phyloP scores from a whole-genome alignment of 1,139 yeast genomes.

The Blastobotrys apis region DNA sequence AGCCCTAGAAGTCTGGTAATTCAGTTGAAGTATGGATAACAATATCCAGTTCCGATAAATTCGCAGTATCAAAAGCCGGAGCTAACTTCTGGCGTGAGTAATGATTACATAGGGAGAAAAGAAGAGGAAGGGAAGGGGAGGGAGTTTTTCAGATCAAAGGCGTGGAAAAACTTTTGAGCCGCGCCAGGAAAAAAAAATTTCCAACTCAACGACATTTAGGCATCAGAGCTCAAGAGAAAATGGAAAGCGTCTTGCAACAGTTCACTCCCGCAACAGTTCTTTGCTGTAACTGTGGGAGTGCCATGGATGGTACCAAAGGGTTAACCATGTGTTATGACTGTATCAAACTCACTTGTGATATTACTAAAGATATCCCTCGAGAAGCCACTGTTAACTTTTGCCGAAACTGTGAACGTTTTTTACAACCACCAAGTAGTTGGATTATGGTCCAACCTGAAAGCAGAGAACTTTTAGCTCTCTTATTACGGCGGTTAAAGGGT shows the following conservation, averaged over 20 bases:
- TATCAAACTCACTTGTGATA: constrained; percentile 88
- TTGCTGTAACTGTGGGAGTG: constrained; percentile 98
- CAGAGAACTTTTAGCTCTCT: constrained; percentile 83
- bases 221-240: no score
- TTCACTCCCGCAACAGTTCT: constrained; percentile 55
- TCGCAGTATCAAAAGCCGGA: no score
- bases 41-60: no score
- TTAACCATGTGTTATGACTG: constrained; percentile 97
- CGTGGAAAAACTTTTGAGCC: no score
- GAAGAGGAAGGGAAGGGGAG: no score
- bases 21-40: no score
- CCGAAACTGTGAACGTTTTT: constrained; percentile 92
- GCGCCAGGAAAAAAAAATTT: no score
- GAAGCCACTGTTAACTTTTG: constrained; percentile 92
- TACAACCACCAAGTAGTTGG: constrained; percentile 96
- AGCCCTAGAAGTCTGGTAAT: no score
- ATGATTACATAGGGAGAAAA: no score
- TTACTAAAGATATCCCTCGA: constrained; percentile 92
- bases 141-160: no score
- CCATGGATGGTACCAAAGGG: constrained; percentile 92
- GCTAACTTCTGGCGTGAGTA: no score
- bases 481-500: constrained; percentile 85
- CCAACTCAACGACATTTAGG: no score
- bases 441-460: constrained; percentile 85
- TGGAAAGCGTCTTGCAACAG: not conserved